phyloP scores from a whole-genome alignment of 495 filamentous ascomycete species.

The Aspergillus mulundensis region DNA sequence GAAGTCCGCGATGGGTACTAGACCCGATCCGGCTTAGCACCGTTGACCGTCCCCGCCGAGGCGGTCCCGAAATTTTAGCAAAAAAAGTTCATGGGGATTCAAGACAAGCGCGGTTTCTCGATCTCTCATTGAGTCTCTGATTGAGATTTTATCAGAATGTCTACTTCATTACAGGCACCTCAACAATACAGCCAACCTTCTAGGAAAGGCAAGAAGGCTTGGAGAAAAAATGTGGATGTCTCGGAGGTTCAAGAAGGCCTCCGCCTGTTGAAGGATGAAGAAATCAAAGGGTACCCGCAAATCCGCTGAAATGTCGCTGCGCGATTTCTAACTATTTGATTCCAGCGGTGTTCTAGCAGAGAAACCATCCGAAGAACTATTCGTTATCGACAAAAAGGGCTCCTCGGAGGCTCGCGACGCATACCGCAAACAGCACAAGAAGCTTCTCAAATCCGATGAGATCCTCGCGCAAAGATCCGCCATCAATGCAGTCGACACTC shows the following conservation, averaged over 20 bases:
- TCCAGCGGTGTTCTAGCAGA: constrained; percentile 77
- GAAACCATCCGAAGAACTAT: constrained; percentile 73
- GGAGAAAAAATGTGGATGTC: constrained; percentile 96
- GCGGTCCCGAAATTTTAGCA: constrained; percentile 1
- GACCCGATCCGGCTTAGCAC: too few relatives aligned
- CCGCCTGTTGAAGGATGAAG: constrained; percentile 76
- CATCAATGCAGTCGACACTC: constrained; percentile 67
- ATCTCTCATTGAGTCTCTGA: neutral
- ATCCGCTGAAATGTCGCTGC: neutral
- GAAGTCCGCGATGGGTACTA: too few relatives aligned
- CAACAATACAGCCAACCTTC: constrained; percentile 75
- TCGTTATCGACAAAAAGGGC: constrained; percentile 74
- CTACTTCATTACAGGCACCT: constrained; percentile 41
- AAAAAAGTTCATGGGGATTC: constrained; percentile 19
- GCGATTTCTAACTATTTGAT: constrained; percentile 1
- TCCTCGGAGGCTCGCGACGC: constrained; percentile 56
- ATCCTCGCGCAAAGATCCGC: constrained; percentile 82
- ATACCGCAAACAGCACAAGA: constrained; percentile 61
- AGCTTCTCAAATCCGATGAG: constrained; percentile 75
- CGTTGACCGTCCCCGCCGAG: too few relatives aligned
- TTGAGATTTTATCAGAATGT: constrained; percentile 28
- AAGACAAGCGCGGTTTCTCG: constrained; percentile 16
- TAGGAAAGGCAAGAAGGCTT: constrained; percentile 96
- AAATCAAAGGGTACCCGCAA: constrained; percentile 69
- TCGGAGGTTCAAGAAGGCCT: constrained; percentile 79